Evolutionary conservation across 768 basidiomycete genomes (phyloP), one percentile per base, ranked within the genome.

Genomic region (Lactarius pseudohatsudake): DNA sequence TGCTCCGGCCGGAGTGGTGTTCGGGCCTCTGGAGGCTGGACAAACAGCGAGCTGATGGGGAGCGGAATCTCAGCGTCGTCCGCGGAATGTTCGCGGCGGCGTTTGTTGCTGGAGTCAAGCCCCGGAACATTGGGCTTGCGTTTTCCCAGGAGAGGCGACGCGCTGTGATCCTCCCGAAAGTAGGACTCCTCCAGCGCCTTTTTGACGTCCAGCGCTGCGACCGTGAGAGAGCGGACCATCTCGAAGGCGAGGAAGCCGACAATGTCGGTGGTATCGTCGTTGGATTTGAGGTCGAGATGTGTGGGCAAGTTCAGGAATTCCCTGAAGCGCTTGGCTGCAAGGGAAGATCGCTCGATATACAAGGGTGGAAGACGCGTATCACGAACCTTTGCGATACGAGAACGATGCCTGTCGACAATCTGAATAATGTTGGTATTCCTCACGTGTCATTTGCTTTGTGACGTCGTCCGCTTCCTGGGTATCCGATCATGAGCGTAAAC

Each of bases 211-310:
- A 95, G 83, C 2, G 93, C 96, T 1, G 91, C 92, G 50, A 96
- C 83, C 0, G 94, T 95, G 57, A 98, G 84, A 2, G 93, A 92
- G 59, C 95, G 89, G 36, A 98, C 95, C 89, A 96, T 95, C 76
- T 98, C 96, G 77, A 96, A 98, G 0, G 94, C 91, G 54, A 98
- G 86, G 79, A 98, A 98, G 30, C 96, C 96, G 72, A 98, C 93
- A 66, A 97, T 96, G 74, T 98, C 96, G 72, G 96, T 82, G 3
- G 96, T 95, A 76, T 97, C 95, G 76, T 97, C 96, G 76, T 91
- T 92, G 36, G 91, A 86, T 78, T 91, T 92, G 67, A 94, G 82
- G 73, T 97, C 94, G 53, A 96, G 85, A 67, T 92, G 89, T 0
- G 89, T 72, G 3, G 94, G 91, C 13, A 97, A 84, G 75, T 94